Conservation (phyloP, 2,329 filamentous ascomycete species). For the Ophiostoma perfectum region DNA sequence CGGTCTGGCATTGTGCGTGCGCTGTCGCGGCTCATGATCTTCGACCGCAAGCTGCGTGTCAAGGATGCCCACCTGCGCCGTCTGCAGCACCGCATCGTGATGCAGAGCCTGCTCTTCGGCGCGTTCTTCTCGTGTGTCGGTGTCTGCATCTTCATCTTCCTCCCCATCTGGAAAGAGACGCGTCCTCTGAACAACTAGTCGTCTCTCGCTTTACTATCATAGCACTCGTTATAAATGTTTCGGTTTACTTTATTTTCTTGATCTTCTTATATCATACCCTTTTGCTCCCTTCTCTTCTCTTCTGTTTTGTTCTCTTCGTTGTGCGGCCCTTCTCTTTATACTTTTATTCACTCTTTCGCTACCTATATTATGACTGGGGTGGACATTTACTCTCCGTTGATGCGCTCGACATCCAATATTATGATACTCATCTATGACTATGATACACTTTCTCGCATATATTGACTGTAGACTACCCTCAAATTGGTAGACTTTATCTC, state of each 20-base stretch:
- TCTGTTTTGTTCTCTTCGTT: not conserved
- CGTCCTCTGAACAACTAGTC: not conserved
- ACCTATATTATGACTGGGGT: no score
- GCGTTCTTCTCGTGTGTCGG: conserved; percentile 36
- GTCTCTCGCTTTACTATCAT: not conserved
- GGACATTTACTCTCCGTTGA: no score
- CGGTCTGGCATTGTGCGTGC: conserved; percentile 31
- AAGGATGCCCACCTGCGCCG: conserved; percentile 40
- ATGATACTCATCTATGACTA: not conserved
- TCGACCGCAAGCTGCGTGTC: conserved; percentile 43
- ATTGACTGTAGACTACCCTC: no score
- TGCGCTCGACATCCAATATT: not conserved
- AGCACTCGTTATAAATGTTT: not conserved
- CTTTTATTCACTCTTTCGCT: not conserved
- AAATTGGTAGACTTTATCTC: no score
- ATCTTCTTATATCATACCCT: not conserved
- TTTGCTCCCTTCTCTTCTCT: not conserved
- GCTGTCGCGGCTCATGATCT: conserved; percentile 42
- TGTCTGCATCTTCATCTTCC: conserved; percentile 39
- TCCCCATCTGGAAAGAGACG: conserved; percentile 39
- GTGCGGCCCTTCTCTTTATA: not conserved
- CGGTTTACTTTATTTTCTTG: not conserved
- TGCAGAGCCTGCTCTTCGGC: conserved; percentile 39
- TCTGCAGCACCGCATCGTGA: conserved; percentile 42
- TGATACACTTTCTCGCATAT: not conserved